Evolutionary conservation across 208 protist species (phyloP), one percentile per base, ranked within the genome.

Genomic region (Kentomonas sorsogonicus): DNA sequence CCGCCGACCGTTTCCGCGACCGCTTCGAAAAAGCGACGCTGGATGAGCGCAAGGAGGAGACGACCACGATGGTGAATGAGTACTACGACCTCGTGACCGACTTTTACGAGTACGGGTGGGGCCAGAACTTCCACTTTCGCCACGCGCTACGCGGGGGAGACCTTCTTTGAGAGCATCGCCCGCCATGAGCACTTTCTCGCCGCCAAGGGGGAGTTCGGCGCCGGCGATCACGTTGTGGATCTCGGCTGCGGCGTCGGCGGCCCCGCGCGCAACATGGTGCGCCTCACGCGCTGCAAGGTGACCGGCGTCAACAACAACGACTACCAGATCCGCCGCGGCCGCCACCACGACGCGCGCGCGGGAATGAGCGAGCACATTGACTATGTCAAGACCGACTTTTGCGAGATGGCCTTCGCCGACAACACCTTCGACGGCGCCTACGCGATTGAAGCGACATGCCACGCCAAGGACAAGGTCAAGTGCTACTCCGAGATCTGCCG

Each of bases 41-140:
- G 18, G 66, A 76, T 20, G 74, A 81, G 39, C 83, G 83, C 72
- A 86, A 89, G 65, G 71, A 53, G 31, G 79, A 81, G 43, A 75
- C 86, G 45, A 89, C 81, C 15, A 78, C 72, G 23, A 77, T 94
- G 76, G 93, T 97, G 46, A 97, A 98, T 68, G 77, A 89, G 63
- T 98, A 97, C 83, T 98, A 98, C 76, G 94, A 98, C 75, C 67
- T 98, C n/a, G 95, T 95, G 45, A 98, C 95, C 33, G 91, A 97
- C 74, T 98, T 98, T 64, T 98, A 98, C 78, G 93, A 98, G 78
- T 98, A 91, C 52, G 97, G 97, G 60, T 98, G 96, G 96, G 95
- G 97, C 50, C 86, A 97, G 65, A 89, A 86, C 68, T 98, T 98
- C 77, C 96, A 98, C 72, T 98, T n/a, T 98, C 66, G 91, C 93